Base-by-base conservation (phyloP, 2,329 filamentous ascomycete species). In the Ophiobolus disseminans region DNA sequence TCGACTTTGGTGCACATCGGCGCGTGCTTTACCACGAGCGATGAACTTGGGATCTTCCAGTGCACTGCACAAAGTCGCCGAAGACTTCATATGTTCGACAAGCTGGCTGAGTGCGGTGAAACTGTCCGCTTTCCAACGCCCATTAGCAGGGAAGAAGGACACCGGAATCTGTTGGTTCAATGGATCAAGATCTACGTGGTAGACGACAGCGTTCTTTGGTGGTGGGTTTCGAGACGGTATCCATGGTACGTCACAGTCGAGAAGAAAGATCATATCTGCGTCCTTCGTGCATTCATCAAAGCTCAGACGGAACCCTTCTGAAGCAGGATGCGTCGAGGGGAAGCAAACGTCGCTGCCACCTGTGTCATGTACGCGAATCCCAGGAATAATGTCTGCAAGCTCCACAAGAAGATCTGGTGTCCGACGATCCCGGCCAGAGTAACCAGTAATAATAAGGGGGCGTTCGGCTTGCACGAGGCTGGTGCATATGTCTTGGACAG, bases 161-260 rank as follows among this genome's bases (percentile, higher is more conserved):
- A 91, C 77, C 0, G 87, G 87, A 79, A 91, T 91, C 69, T 86
- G 81, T 69, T 87, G 84, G 75, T 88, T 88, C 19, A 87, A 73
- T 1, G 85, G 84, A 57, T 88, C 85, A 38, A 86, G 77, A 57
- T 88, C 85, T 34, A 88, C 78, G 60, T 88, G 85, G 72, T 83
- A 86, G 45, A 88, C 75, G 53, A 76, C 78, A 16, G 81, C 80
- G 13, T 79, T 76, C 2, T 75, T 69, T 1, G 70, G 70, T 0
- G 85, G 85, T 55, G 78, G 78, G 70, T 82, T 85, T 13, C 25
- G 36, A 13, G 51, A 53, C 5, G 56, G 53, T 10, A 60, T 65
- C 58, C 58, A 65, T 7, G 58, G 60, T 4, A 65, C 55, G 42
- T 65, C 60, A 37, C 49, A 61, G 14, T 65, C 62, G 5, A 63